Conservation (phyloP, 768 basidiomycete species). For the Pleurotus giganteus region DNA sequence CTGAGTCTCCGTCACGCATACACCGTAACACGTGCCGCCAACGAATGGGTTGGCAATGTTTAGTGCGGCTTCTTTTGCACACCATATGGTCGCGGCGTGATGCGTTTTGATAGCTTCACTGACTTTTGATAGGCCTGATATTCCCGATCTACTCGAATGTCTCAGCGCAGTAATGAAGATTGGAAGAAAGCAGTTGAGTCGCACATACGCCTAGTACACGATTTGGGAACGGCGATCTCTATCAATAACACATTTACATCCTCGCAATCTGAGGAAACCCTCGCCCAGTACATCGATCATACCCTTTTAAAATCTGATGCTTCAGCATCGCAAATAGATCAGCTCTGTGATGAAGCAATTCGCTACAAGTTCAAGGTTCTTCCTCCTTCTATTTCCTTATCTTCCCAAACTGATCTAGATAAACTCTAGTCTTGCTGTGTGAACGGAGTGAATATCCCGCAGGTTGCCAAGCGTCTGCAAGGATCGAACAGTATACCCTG, state of each 20-base stretch:
- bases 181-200: conserved; percentile 28
- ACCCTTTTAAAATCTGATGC: conserved; percentile 51
- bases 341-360: conserved; percentile 47
- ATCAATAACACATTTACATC: conserved; percentile 23
- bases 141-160: neutral
- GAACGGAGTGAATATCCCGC: conserved; percentile 42
- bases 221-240: conserved; percentile 12
- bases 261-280: conserved; percentile 23
- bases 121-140: neutral
- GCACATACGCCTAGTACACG: conserved; percentile 26
- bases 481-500: conserved; percentile 39
- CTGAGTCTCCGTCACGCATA: too few relatives aligned
- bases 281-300: conserved; percentile 44
- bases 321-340: conserved; percentile 40
- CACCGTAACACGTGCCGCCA: too few relatives aligned
- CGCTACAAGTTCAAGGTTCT: conserved; percentile 46
- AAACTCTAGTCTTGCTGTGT: conserved; percentile 48
- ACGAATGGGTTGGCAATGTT: too few relatives aligned
- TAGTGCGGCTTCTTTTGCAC: too few relatives aligned
- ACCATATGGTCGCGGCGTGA: too few relatives aligned
- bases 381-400: too few relatives aligned
- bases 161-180: conserved; percentile 15
- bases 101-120: neutral
- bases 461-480: conserved; percentile 36
- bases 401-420: neutral